Percentiles rank a stretch among this genome's conserved stretches.
Conservation (phyloP, 139 green algal species). For the Pleodorina starrii region DNA sequence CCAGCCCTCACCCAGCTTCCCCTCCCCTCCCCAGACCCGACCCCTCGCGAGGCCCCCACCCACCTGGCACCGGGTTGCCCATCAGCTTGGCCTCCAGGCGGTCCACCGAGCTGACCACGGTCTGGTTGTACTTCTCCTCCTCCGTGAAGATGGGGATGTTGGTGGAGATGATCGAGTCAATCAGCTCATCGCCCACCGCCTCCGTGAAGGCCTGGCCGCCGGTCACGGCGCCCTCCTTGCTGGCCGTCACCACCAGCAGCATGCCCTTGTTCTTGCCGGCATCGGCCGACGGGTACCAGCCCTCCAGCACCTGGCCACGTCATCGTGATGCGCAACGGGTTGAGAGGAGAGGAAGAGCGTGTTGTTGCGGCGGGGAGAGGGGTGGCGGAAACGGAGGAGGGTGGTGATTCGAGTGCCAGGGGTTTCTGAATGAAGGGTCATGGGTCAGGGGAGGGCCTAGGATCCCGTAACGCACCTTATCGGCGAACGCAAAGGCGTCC, state of each 20-base stretch:
- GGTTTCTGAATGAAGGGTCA: no score
- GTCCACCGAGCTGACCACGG: slow-evolving; percentile 80
- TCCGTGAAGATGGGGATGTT: slow-evolving; percentile 97
- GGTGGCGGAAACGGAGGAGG: no score
- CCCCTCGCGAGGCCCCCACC: neutral
- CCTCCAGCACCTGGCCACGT: slow-evolving; percentile 82
- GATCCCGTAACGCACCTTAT: slow-evolving; percentile 80
- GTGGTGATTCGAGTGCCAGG: no score
- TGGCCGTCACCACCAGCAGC: slow-evolving; percentile 93
- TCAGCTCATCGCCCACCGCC: slow-evolving; percentile 93
- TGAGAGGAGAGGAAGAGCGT: no score
- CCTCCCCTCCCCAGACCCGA: no score
- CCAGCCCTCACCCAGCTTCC: no score
- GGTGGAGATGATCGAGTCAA: slow-evolving; percentile 91
- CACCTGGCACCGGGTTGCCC: slow-evolving; percentile 82
- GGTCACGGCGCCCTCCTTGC: slow-evolving; percentile 95
- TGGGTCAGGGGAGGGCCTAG: no score
- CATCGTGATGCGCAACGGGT: no score
- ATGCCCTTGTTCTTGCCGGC: slow-evolving; percentile 91
- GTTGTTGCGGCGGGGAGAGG: no score
- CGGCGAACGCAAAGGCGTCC: slow-evolving; percentile 94
- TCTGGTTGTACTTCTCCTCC: slow-evolving; percentile 96
- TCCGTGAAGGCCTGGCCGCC: slow-evolving; percentile 89
- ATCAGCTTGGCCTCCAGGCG: slow-evolving; percentile 89
- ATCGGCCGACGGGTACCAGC: slow-evolving; percentile 89